Evolutionary conservation across 148 eudicot species (phyloP).

Genomic region (Polygonum aviculare): DNA sequence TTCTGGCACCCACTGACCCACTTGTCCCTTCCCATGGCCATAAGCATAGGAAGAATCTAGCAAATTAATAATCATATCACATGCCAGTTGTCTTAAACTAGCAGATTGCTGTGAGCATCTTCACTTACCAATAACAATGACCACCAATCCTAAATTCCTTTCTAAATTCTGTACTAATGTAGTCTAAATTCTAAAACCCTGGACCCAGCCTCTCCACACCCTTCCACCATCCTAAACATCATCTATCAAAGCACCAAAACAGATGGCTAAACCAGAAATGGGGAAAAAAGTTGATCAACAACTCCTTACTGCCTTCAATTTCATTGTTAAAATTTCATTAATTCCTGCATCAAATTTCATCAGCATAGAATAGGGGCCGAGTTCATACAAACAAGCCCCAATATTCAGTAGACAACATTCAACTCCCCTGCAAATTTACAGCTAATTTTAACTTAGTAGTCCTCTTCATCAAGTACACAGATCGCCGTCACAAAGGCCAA

Average conservation of each 20-base stretch:
- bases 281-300: neutral
- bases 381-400: neutral
- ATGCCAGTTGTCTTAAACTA: neutral
- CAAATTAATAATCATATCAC: neutral
- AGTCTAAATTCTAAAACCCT: neutral
- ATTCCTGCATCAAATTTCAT: neutral
- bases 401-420: neutral
- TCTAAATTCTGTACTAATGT: neutral
- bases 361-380: neutral
- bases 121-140: neutral
- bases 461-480: neutral
- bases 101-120: neutral
- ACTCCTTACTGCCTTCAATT: neutral
- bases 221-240: neutral
- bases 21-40: neutral
- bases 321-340: no score
- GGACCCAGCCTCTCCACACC: neutral
- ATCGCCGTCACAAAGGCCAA: neutral
- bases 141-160: neutral
- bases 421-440: neutral
- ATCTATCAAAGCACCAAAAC: neutral
- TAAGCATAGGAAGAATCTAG: neutral
- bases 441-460: neutral
- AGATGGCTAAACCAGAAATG: neutral
- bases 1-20: constrained; percentile 9